Percentiles rank a stretch among this genome's conserved stretches.
Evolutionary conservation across 768 basidiomycete species (phyloP).

Genomic region (Cystobasidium onofrii): DNA sequence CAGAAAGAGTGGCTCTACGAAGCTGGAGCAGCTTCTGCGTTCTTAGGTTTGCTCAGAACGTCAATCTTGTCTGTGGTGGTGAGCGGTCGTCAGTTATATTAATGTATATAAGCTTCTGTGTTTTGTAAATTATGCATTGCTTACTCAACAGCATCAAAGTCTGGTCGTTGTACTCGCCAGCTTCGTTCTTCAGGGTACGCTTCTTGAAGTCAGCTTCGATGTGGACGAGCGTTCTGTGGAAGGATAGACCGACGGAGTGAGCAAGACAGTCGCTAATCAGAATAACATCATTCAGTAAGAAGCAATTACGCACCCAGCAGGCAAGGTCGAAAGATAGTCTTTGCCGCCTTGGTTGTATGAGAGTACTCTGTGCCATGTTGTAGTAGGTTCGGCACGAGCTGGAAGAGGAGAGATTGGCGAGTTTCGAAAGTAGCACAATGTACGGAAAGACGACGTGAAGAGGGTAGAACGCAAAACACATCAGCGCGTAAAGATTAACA

Average conservation of each 20-base stretch:
- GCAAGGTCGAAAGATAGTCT: conserved; percentile 58
- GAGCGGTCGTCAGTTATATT: background rate
- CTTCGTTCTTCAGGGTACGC: conserved; percentile 43
- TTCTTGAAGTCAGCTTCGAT: conserved; percentile 72
- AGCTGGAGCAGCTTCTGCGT: background rate
- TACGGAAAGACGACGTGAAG: no score
- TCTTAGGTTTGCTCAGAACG: conserved; percentile 8
- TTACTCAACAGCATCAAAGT: conserved; percentile 15
- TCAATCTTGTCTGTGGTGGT: conserved; percentile 3
- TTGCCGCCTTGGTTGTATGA: conserved; percentile 61
- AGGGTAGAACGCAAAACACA: no score
- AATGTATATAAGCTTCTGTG: background rate
- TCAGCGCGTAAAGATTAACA: background rate
- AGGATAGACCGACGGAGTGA: background rate
- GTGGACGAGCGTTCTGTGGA: conserved; percentile 54
- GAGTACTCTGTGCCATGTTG: conserved; percentile 67
- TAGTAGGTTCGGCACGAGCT: conserved; percentile 55
- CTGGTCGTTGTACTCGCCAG: conserved; percentile 25
- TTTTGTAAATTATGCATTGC: background rate
- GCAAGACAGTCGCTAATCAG: background rate
- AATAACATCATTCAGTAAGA: background rate
- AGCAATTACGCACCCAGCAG: conserved; percentile 51
- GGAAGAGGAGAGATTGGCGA: no score
- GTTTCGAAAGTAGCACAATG: no score
- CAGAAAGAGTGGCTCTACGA: no score